Conservation (phyloP, 192 early-diverging fungal species). For the Diversispora epigaea region DNA sequence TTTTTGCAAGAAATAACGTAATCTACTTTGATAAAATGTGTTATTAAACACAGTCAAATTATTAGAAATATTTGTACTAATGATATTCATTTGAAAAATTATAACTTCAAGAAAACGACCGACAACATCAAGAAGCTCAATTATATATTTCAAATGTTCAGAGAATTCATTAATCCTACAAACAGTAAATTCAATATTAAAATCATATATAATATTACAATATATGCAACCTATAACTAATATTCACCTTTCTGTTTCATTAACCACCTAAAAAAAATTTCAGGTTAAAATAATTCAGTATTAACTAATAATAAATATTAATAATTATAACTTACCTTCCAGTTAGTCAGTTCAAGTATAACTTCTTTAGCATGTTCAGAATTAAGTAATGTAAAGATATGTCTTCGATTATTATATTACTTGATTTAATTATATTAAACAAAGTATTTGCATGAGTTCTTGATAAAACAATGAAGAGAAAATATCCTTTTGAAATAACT, state of each 20-base stretch:
- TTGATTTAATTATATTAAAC: neutral
- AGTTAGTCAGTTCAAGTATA: slow-evolving; percentile 5
- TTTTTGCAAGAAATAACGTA: neutral
- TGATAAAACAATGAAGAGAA: slow-evolving; percentile 3
- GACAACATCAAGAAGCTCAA: slow-evolving; percentile 11
- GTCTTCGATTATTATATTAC: neutral
- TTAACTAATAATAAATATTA: neutral
- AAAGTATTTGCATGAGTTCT: neutral
- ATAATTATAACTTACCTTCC: neutral
- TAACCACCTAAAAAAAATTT: slow-evolving; percentile 9
- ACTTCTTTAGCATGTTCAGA: no score
- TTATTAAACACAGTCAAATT: neutral
- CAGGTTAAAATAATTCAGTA: neutral
- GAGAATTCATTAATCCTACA: neutral
- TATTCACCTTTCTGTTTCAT: slow-evolving; percentile 1
- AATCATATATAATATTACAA: slow-evolving; percentile 1
- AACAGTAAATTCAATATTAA: neutral
- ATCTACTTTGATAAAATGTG: slow-evolving; percentile 10
- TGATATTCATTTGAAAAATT: no score
- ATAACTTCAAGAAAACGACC: no score
- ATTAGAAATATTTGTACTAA: neutral
- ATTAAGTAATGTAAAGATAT: slow-evolving; percentile 7
- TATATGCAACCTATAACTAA: neutral
- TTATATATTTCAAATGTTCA: slow-evolving; percentile 2
- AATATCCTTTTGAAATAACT: neutral